Evolutionary conservation across 352 stramenopile species (phyloP), one percentile per base, ranked within the genome.

Genomic region (Aphanomyces euteiches): DNA sequence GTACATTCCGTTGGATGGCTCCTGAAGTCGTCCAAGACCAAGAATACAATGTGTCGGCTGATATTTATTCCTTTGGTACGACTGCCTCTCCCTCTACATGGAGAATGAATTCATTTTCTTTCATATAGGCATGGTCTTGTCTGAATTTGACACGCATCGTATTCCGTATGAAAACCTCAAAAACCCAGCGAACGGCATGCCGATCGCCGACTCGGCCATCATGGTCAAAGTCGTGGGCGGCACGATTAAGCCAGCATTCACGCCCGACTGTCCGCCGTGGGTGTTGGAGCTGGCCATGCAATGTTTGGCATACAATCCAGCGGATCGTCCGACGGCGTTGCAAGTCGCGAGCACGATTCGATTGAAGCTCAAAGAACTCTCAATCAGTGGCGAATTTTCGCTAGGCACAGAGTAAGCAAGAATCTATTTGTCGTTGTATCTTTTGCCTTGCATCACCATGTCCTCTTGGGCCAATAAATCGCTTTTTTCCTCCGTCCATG

Each of bases 61-160:
- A 93, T 69, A 90, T 84, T 75, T 93, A 83, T 77, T 77, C 72
- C 4, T 83, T 90, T 67, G 83, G 83, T 40, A 19, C 17, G 50
- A 45, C 19, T 28, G 36, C 47, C 1, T n/a, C 10, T 50, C 17
- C 17, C 28, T 28, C 28, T n/a, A n/a, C 28, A 28, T 50, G 43
- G 10, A 50, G 17, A 50, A 12, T 50, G 17, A 12, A n/a, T n/a
- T 50, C 10, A 50, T 50, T 50, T 50, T 50, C 17, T n/a, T 50
- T 50, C 1, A 28, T 28, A 57, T 28, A 57, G 45, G 61, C n/a
- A 57, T 68, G 61, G n/a, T 68, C 8, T n/a, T 66, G 13, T 54
- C 57, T 50, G 57, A 66, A 43, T 28, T 63, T 28, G 61, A 63
- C 19, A 64, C 61, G 38, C 39, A 68, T 3, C 7, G 21, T 7